Conservation (phyloP, 805 yeast genomes). For the Saccharomycopsis babjevae region DNA sequence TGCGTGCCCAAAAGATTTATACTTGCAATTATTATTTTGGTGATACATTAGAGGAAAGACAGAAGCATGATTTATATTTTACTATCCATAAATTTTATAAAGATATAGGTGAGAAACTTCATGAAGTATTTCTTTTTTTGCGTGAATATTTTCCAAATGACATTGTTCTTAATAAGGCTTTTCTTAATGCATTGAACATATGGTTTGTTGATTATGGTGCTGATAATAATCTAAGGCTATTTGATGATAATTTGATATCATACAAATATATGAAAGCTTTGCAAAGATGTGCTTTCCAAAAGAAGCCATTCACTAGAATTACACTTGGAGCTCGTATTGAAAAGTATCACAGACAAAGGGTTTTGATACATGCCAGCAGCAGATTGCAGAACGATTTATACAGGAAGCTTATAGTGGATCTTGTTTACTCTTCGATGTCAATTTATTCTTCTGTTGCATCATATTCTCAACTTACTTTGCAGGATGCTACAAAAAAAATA, state of each 20-base stretch:
- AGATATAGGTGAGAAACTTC: conserved; percentile 53
- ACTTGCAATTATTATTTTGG: conserved; percentile 60
- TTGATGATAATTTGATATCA: conserved; percentile 43
- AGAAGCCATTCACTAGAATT: conserved; percentile 68
- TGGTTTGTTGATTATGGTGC: conserved; percentile 79
- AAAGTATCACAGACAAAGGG: conserved; percentile 65
- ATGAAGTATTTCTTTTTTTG: conserved; percentile 41
- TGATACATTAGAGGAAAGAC: conserved; percentile 36
- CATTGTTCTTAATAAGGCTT: conserved; percentile 48
- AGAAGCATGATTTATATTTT: conserved; percentile 32
- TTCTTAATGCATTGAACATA: conserved; percentile 53
- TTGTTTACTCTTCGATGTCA: conserved; percentile 56
- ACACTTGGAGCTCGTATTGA: conserved; percentile 67
- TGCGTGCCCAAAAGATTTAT: conserved; percentile 52
- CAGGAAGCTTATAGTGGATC: conserved; percentile 48
- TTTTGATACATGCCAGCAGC: conserved; percentile 59
- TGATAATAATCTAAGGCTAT: conserved; percentile 50
- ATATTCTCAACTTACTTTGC: conserved; percentile 58
- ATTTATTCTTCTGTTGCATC: conserved; percentile 58
- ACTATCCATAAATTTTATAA: conserved; percentile 53
- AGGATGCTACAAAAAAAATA: conserved; percentile 59
- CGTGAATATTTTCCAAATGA: conserved; percentile 47
- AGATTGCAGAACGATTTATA: conserved; percentile 63
- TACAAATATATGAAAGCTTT: conserved; percentile 46
- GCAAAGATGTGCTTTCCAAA: conserved; percentile 52